These are phyloP conservation scores for Forsythia suspensa DNA, from an alignment of 257 asterid genomes.

Conservation along the genomic window DNA sequence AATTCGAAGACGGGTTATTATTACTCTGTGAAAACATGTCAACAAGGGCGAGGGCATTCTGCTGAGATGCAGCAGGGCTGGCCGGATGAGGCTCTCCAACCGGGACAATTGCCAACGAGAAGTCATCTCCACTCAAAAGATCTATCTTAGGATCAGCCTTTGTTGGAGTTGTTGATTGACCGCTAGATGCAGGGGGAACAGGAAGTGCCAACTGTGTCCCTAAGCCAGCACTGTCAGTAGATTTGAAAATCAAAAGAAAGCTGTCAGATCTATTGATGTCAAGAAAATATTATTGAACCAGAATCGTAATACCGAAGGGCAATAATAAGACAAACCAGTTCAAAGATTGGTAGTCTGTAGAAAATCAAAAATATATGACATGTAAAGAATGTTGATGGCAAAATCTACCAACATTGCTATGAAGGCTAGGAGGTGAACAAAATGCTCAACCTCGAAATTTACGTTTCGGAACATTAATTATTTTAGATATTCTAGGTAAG, in stretches of 20 bases:
- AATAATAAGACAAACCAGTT: constrained; percentile 5
- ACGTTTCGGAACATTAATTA: not conserved
- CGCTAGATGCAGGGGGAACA: constrained; percentile 59
- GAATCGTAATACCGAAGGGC: not conserved
- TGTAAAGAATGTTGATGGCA: not conserved
- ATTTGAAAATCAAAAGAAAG: constrained; percentile 38
- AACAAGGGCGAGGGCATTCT: constrained; percentile 88
- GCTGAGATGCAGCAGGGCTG: constrained; percentile 65
- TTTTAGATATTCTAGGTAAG: not conserved
- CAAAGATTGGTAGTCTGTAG: not conserved
- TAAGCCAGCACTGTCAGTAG: constrained; percentile 57
- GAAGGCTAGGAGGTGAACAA: not conserved
- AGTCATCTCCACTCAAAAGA: constrained; percentile 97
- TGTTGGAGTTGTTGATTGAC: constrained; percentile 50
- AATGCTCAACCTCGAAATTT: not conserved
- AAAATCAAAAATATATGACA: constrained; percentile 1
- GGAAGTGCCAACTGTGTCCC: constrained; percentile 61
- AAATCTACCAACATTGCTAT: not conserved
- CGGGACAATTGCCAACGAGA: constrained; percentile 84
- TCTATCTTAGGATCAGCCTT: constrained; percentile 65
- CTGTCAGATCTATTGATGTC: not conserved
- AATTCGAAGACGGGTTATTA: constrained; percentile 36
- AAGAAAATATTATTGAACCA: constrained; percentile 16
- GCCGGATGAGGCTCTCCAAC: constrained; percentile 76
- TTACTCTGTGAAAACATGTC: constrained; percentile 72